phyloP scores from a whole-genome alignment of 2,329 filamentous ascomycete genomes.

The Claviceps quebecensis region DNA sequence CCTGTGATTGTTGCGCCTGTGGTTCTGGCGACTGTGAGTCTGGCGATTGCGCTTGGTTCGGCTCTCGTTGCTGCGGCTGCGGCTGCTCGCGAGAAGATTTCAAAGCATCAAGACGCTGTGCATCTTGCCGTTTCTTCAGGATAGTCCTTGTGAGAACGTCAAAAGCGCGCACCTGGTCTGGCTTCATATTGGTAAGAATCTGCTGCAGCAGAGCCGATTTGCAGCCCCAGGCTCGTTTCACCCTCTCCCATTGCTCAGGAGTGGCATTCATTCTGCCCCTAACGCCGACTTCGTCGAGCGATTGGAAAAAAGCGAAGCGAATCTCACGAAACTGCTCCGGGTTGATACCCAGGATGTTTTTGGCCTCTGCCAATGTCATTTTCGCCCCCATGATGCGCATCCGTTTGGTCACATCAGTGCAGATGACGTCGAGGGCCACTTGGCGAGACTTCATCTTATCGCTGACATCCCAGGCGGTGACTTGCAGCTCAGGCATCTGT shows the following conservation, averaged over 20 bases:
- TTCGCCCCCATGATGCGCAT: too few relatives aligned
- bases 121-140: conserved; percentile 61
- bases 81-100: conserved; percentile 1
- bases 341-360: conserved; percentile 39
- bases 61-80: neutral
- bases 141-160: conserved; percentile 63
- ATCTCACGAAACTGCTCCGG: conserved; percentile 40
- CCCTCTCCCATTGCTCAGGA: conserved; percentile 52
- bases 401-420: too few relatives aligned
- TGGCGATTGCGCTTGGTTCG: neutral
- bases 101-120: conserved; percentile 42
- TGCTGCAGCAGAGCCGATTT: conserved; percentile 39
- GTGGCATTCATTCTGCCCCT: conserved; percentile 62
- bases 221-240: conserved; percentile 56
- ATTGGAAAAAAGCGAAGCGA: conserved; percentile 50
- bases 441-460: too few relatives aligned
- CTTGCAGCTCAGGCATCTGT: too few relatives aligned
- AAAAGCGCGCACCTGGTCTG: conserved; percentile 47
- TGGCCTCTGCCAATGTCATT: conserved; percentile 53
- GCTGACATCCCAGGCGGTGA: too few relatives aligned
- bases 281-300: conserved; percentile 51
- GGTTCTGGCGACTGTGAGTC: neutral
- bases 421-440: too few relatives aligned
- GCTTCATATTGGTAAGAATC: conserved; percentile 32
- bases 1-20: neutral